Conservation (phyloP, 768 basidiomycete genomes). For the Pleurotus cornucopiae region DNA sequence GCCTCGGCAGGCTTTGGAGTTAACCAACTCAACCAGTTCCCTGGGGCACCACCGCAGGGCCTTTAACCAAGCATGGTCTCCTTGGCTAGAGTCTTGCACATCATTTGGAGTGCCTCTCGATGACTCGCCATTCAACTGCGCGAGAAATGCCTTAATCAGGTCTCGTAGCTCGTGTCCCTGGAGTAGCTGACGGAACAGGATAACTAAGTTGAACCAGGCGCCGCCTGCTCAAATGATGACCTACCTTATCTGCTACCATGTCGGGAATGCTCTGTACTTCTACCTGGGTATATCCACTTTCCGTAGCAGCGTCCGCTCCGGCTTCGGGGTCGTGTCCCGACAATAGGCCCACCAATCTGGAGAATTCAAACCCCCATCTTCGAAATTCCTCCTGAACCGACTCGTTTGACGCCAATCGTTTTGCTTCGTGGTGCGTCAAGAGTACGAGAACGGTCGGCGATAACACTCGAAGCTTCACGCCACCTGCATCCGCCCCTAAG, state of each 20-base stretch:
- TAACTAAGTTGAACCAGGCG: background rate
- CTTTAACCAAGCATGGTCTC: constrained; percentile 56
- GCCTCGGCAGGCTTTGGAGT: constrained; percentile 97
- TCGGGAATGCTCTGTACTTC: constrained; percentile 61
- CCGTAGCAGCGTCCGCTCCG: constrained; percentile 20
- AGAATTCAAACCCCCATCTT: constrained; percentile 69
- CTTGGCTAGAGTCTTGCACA: constrained; percentile 16
- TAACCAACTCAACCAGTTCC: constrained; percentile 76
- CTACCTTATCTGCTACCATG: constrained; percentile 65
- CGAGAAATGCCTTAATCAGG: constrained; percentile 70
- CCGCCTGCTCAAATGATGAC: constrained; percentile 14
- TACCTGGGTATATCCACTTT: constrained; percentile 59
- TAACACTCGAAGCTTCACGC: constrained; percentile 38
- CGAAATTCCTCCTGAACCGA: constrained; percentile 45
- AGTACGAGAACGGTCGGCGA: constrained; percentile 57
- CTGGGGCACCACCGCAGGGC: constrained; percentile 81
- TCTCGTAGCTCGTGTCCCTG: constrained; percentile 69
- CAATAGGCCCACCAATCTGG: constrained; percentile 21
- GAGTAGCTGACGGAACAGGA: constrained; percentile 42
- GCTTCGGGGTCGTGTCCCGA: constrained; percentile 9
- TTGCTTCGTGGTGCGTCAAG: constrained; percentile 63
- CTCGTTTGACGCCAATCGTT: constrained; percentile 36
- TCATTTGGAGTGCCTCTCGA: constrained; percentile 20
- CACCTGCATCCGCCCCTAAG: constrained; percentile 29
- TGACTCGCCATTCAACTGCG: constrained; percentile 48